Percentiles rank a stretch among this genome's conserved stretches.
Evolutionary conservation across 768 basidiomycete genomes (phyloP).

Genomic region (Cystobasidium onofrii): DNA sequence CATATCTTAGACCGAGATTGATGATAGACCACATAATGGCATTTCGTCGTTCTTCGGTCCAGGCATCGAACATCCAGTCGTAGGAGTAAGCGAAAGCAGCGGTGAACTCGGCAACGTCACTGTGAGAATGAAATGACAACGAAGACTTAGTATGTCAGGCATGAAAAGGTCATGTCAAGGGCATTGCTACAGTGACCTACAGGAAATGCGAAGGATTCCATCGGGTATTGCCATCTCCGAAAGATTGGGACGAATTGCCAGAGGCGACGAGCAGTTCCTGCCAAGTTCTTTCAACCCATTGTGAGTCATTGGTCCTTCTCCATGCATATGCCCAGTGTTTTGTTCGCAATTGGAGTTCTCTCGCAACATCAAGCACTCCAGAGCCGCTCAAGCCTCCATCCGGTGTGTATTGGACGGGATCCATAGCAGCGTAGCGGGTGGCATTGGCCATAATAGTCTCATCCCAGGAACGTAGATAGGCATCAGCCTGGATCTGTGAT

Average conservation of each 20-base stretch:
- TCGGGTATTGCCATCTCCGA: background rate
- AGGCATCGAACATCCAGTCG: constrained; percentile 87
- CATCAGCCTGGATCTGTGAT: constrained; percentile 60
- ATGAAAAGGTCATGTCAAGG: too few species aligned
- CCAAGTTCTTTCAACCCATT: constrained; percentile 81
- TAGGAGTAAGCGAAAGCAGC: constrained; percentile 78
- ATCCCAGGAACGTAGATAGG: constrained; percentile 84
- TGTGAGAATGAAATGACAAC: background rate
- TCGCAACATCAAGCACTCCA: constrained; percentile 83
- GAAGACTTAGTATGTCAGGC: constrained; percentile 1
- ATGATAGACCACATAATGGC: constrained; percentile 65
- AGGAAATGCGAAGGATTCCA: constrained; percentile 21
- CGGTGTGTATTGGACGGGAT: constrained; percentile 57
- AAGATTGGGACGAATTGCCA: background rate
- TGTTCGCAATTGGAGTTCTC: constrained; percentile 78
- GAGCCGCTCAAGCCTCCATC: constrained; percentile 62
- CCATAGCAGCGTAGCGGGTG: constrained; percentile 57
- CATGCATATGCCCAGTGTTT: constrained; percentile 81
- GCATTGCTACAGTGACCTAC: too few species aligned
- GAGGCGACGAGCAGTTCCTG: constrained; percentile 66
- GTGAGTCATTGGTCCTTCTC: constrained; percentile 81
- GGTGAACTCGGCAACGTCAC: constrained; percentile 32
- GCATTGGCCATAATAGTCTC: constrained; percentile 83
- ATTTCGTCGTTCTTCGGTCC: constrained; percentile 63
- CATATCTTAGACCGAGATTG: constrained; percentile 58